phyloP scores from a whole-genome alignment of 1,284 basidiomycete genomes.

The Salmacisia buchloeana region DNA sequence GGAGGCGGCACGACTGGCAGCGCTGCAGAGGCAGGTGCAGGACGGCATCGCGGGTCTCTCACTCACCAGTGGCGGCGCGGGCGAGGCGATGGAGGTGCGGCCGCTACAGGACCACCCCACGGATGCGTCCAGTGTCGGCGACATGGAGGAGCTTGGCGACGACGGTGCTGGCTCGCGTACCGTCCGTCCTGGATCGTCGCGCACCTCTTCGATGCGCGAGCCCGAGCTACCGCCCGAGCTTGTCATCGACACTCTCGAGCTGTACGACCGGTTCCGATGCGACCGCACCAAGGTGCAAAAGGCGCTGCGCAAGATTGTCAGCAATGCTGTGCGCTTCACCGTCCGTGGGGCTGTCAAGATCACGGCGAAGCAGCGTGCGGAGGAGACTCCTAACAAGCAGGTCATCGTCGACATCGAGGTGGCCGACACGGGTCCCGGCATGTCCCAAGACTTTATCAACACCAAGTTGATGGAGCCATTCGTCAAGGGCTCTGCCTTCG shows the following conservation, averaged over 20 bases:
- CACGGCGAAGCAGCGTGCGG: not conserved
- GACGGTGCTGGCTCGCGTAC: not conserved
- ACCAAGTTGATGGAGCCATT: constrained; percentile 29
- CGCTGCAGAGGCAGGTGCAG: not conserved
- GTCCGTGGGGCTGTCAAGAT: constrained; percentile 26
- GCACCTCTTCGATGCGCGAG: not conserved
- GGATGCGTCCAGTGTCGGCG: not conserved
- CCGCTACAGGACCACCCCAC: not conserved
- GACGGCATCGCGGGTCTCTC: not conserved
- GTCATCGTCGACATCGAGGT: constrained; percentile 9
- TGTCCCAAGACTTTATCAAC: constrained; percentile 27
- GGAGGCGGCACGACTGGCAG: not conserved
- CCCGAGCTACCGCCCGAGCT: constrained; percentile 15
- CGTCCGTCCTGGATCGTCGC: not conserved
- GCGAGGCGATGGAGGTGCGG: too few relatives aligned
- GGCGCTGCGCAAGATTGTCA: constrained; percentile 30
- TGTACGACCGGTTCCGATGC: constrained; percentile 18
- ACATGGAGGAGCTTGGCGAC: not conserved
- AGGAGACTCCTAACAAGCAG: not conserved
- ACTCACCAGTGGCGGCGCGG: too few relatives aligned
- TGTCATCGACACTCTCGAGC: constrained; percentile 25
- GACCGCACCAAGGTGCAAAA: constrained; percentile 22
- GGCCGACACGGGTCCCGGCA: constrained; percentile 22
- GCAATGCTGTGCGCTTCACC: constrained; percentile 34
- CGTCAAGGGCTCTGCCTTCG: constrained; percentile 31